These are phyloP conservation scores for Berberis vulgaris DNA, from an alignment of 164 flowering plant species.

Conservation along the genomic window DNA sequence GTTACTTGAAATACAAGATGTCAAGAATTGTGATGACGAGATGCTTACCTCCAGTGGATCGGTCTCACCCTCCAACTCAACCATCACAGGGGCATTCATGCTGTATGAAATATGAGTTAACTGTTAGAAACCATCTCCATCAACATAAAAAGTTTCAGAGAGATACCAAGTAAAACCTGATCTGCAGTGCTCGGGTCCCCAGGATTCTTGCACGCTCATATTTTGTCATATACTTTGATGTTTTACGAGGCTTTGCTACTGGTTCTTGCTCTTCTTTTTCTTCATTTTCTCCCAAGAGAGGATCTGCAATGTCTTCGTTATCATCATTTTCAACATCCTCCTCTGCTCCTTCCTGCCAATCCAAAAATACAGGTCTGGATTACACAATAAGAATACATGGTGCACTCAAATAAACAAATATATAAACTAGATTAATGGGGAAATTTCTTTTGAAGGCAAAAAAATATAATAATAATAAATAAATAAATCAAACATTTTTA, in stretches of 20 bases:
- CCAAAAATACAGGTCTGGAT: too few relatives aligned
- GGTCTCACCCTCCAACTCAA: slow-evolving; percentile 1
- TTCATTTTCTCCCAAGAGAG: slow-evolving; percentile 27
- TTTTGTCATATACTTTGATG: slow-evolving; percentile 61
- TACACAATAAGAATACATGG: too few relatives aligned
- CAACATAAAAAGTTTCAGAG: not conserved
- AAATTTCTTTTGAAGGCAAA: not conserved
- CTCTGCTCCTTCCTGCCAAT: slow-evolving; percentile 40
- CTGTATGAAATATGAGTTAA: slow-evolving; percentile 14
- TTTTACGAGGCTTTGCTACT: slow-evolving; percentile 33
- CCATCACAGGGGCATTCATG: slow-evolving; percentile 78
- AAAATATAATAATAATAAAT: not conserved
- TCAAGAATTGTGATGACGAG: too few relatives aligned
- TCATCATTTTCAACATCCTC: slow-evolving; percentile 30
- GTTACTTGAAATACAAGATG: too few relatives aligned
- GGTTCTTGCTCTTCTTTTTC: slow-evolving; percentile 29
- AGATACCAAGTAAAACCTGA: slow-evolving; percentile 28
- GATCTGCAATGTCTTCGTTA: slow-evolving; percentile 39
- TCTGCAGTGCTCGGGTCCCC: slow-evolving; percentile 62
- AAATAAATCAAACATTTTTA: slow-evolving; percentile 10
- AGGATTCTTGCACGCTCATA: slow-evolving; percentile 63
- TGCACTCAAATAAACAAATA: not conserved
- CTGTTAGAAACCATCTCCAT: not conserved
- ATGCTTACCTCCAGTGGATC: too few relatives aligned
- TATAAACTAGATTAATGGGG: not conserved